A percentile compares a stretch with the other conserved stretches of the same genome.
These are phyloP conservation scores for Chenopodium album DNA, from an alignment of 148 eudicot species.

Conservation along the genomic window DNA sequence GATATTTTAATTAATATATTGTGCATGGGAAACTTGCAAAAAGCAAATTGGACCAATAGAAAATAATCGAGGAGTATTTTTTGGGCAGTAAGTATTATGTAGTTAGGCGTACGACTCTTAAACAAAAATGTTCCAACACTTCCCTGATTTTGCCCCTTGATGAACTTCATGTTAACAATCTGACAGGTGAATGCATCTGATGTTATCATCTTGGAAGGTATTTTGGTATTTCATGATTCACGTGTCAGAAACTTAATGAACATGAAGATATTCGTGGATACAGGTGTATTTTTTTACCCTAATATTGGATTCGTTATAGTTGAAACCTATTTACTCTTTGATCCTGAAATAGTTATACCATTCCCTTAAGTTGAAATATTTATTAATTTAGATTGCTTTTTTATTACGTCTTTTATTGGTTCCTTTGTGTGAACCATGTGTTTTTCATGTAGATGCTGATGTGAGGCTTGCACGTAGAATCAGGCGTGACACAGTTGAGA, in stretches of 20 bases:
- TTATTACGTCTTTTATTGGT: background rate
- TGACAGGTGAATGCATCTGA: conserved; percentile 90
- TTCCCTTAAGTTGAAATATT: conserved; percentile 14
- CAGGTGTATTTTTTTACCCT: conserved; percentile 43
- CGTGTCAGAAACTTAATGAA: conserved; percentile 86
- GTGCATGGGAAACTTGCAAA: too few relatives aligned
- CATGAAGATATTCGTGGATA: conserved; percentile 97
- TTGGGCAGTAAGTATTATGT: too few relatives aligned
- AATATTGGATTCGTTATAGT: background rate
- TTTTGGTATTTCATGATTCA: conserved; percentile 85
- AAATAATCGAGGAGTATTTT: too few relatives aligned
- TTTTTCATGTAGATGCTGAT: conserved; percentile 69
- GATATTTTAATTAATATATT: too few relatives aligned
- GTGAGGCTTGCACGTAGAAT: conserved; percentile 99
- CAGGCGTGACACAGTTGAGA: conserved; percentile 91
- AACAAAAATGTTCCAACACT: background rate
- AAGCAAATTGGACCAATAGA: too few relatives aligned
- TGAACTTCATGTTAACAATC: background rate
- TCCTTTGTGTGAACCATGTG: conserved; percentile 11
- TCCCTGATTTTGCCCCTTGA: background rate
- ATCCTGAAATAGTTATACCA: background rate
- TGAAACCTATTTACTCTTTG: conserved; percentile 11
- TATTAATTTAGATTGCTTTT: background rate
- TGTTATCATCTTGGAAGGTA: conserved; percentile 96
- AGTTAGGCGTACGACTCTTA: background rate